Base-by-base conservation (phyloP, 2,329 filamentous ascomycete genomes). In the Hortaea sp. region DNA sequence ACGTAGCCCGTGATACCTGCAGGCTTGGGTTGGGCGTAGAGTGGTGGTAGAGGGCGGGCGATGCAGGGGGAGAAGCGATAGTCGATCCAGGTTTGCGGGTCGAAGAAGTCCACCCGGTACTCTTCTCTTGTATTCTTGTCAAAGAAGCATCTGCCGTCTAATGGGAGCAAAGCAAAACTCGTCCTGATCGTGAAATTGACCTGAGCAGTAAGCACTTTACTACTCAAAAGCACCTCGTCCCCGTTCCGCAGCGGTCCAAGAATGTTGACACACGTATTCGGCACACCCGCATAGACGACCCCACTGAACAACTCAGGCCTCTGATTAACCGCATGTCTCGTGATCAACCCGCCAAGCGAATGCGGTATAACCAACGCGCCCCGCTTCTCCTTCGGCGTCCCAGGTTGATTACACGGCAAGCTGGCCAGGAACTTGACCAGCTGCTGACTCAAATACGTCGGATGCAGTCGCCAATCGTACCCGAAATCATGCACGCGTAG, bases 111-210 rank as follows among this genome's bases (percentile, higher is more conserved):
- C 35, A 95, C 75, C 0, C 75, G 81, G 58, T 90, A 94, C 52
- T 85, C 77, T 59, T 94, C 82, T 49, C 83, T 82, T 0, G 88
- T 92, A 39, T 81, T 66, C 57, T 83, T 87, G 67, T 95, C 83
- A 57, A 95, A 74, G 63, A 95, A 97, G 65, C 88, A 94, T 59
- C 80, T 81, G 0, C 88, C 88, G 55, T 92, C 83, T 47, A 95
- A 83, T 0, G 90, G 90, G 0, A 97, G 74, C 6, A 95, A 79
- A 7, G 82, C 80, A 59, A 86, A 95, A 38, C 82, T 89, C 0
- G 88, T 94, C 6, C 90, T 78, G 42, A 97, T 81, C 0, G 85
- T 88, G 59, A 97, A 95, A 66, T 94, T 94, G 56, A 95, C 89
- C 60, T 92, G 86, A 0, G 90, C 88, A 1, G 88, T 95, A 11